Evolutionary conservation across 2,329 filamentous ascomycete species (phyloP).

Genomic region (Cercospora sp.): DNA sequence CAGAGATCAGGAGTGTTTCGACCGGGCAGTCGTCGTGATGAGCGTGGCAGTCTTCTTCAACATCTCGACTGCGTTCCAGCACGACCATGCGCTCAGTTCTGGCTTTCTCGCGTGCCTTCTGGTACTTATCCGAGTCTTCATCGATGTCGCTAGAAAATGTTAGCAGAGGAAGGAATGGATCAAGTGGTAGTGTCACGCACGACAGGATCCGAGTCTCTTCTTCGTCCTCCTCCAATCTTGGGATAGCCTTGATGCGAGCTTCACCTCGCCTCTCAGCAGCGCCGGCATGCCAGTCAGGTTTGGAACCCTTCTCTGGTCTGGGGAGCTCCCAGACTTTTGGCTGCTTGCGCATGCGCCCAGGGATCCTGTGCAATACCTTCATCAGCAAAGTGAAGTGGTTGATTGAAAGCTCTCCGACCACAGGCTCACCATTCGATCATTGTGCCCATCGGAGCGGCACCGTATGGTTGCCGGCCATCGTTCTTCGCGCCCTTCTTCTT

Average conservation of each 20-base stretch:
- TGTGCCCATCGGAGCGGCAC: constrained; percentile 12
- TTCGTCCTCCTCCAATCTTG: constrained; percentile 18
- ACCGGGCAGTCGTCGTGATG: constrained; percentile 51
- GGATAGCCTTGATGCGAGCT: constrained; percentile 12
- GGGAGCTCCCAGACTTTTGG: constrained; percentile 11
- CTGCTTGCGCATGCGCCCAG: constrained; percentile 14
- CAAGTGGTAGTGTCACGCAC: constrained; percentile 12
- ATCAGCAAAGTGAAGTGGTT: background rate
- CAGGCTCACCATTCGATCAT: constrained; percentile 7
- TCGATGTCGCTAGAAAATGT: constrained; percentile 21
- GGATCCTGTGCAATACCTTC: background rate
- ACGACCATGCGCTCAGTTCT: constrained; percentile 54
- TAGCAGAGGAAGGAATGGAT: background rate
- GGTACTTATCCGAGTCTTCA: constrained; percentile 25
- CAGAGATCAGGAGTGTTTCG: constrained; percentile 59
- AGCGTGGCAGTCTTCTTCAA: constrained; percentile 48
- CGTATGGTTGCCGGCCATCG: constrained; percentile 12
- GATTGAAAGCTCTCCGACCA: background rate
- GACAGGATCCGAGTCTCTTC: constrained; percentile 30
- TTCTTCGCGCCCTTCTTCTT: constrained; percentile 19
- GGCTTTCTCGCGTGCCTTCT: constrained; percentile 28
- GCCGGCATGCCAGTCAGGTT: constrained; percentile 19
- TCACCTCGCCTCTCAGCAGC: constrained; percentile 21
- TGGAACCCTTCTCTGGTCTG: background rate
- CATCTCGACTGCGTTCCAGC: constrained; percentile 51